Conservation (phyloP, 2,329 filamentous ascomycete genomes). For the Aspergillus sp. region DNA sequence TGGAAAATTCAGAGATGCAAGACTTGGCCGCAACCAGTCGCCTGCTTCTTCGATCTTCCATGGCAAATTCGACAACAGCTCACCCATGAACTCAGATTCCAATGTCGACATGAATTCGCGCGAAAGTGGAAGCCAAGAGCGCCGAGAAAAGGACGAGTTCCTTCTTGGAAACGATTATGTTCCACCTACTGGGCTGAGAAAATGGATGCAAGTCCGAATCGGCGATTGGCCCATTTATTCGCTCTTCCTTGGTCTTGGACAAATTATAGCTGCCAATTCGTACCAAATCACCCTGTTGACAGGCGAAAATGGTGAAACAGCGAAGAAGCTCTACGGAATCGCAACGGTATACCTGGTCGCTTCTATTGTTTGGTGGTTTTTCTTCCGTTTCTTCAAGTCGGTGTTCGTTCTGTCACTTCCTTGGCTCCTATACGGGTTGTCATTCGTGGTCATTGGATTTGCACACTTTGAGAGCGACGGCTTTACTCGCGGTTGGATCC, state of each 20-base stretch:
- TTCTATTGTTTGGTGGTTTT: conserved; percentile 63
- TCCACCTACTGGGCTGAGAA: conserved; percentile 58
- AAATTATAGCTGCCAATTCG: conserved; percentile 66
- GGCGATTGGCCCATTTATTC: conserved; percentile 67
- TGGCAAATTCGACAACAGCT: conserved; percentile 34
- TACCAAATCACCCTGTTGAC: conserved; percentile 70
- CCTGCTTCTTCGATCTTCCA: conserved; percentile 38
- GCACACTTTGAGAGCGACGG: conserved; percentile 55
- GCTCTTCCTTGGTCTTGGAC: conserved; percentile 61
- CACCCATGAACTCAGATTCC: conserved; percentile 44
- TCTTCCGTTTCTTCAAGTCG: conserved; percentile 61
- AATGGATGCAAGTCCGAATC: conserved; percentile 57
- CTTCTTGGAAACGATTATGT: conserved; percentile 58
- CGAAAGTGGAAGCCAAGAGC: conserved; percentile 38
- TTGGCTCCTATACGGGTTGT: conserved; percentile 64
- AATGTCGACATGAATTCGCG: conserved; percentile 40
- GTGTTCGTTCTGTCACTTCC: conserved; percentile 61
- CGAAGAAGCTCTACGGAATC: conserved; percentile 61
- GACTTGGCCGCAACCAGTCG: conserved; percentile 55
- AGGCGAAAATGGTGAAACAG: conserved; percentile 61
- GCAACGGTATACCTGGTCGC: conserved; percentile 61
- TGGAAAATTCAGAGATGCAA: conserved; percentile 58
- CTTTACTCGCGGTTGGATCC: conserved; percentile 53
- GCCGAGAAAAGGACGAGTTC: conserved; percentile 55
- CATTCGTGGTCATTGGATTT: conserved; percentile 64